Conservation (phyloP, 2,329 filamentous ascomycete genomes). For the Dendryphion nanum region DNA sequence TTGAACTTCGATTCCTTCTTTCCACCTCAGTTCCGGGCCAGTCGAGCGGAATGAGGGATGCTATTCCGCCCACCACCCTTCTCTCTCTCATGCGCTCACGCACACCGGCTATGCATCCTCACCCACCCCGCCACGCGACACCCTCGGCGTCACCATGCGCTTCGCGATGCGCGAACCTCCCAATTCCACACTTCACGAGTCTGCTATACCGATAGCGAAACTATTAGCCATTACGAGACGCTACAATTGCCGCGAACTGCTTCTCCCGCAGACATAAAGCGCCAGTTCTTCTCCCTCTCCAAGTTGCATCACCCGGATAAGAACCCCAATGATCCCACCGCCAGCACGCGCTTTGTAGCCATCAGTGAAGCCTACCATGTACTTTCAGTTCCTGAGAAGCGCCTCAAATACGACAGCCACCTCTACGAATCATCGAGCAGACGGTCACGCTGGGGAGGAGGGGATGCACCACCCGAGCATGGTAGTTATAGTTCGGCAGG, state of each 20-base stretch:
- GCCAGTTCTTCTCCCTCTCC: conserved; percentile 88
- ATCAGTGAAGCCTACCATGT: conserved; percentile 82
- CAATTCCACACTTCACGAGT: conserved; percentile 48
- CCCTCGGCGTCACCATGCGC: too few relatives aligned
- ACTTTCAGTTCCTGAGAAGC: conserved; percentile 71
- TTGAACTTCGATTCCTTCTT: too few relatives aligned
- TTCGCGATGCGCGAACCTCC: too few relatives aligned
- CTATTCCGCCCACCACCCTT: conserved; percentile 17
- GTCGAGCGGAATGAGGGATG: background rate
- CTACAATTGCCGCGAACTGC: conserved; percentile 71
- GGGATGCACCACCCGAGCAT: conserved; percentile 53
- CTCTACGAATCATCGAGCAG: conserved; percentile 44
- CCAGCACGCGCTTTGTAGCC: conserved; percentile 73
- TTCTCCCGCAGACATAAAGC: conserved; percentile 77
- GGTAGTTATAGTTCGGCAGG: conserved; percentile 44
- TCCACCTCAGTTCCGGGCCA: too few relatives aligned
- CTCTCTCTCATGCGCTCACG: background rate
- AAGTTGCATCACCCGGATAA: conserved; percentile 91
- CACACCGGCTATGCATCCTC: conserved; percentile 6
- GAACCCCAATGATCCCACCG: conserved; percentile 72
- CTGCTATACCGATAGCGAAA: conserved; percentile 36
- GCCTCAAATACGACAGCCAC: conserved; percentile 77
- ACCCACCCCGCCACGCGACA: conserved; percentile 3
- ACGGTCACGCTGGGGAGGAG: conserved; percentile 30
- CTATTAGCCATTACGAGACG: conserved; percentile 78